A percentile compares a stretch with the other conserved stretches of the same genome.
Evolutionary conservation across 371 early-diverging fungal genomes (phyloP).

Genomic region (Mortierella sp.): DNA sequence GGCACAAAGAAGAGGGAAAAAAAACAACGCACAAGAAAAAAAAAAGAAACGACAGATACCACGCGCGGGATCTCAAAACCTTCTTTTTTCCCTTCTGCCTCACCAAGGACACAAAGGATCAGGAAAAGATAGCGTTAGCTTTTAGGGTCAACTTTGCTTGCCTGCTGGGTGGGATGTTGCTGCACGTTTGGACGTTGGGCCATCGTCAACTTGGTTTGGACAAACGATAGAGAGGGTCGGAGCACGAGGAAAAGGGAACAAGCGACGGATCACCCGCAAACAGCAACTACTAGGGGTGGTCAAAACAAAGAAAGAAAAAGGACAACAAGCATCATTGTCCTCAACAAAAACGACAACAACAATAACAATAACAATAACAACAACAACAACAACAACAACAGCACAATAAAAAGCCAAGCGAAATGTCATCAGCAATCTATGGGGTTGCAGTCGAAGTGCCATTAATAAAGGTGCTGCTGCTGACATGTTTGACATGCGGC

Average conservation of each 20-base stretch:
- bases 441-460: not conserved
- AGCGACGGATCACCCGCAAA: not conserved
- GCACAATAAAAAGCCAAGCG: not conserved
- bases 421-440: not conserved
- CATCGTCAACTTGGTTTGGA: not conserved
- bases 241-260: not conserved
- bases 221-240: not conserved
- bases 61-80: constrained; percentile 17
- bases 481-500: too few relatives aligned
- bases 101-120: not conserved
- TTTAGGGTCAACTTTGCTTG: not conserved
- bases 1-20: not conserved
- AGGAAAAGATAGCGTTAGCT: not conserved
- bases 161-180: not conserved
- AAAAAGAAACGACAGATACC: not conserved
- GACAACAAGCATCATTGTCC: not conserved
- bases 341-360: not conserved
- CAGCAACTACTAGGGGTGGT: not conserved
- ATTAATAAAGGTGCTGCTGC: too few relatives aligned
- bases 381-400: not conserved
- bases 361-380: not conserved
- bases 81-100: not conserved
- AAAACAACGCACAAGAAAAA: not conserved
- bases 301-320: not conserved
- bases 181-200: not conserved